Conservation (phyloP, 768 basidiomycete species). For the Collybia sordida region DNA sequence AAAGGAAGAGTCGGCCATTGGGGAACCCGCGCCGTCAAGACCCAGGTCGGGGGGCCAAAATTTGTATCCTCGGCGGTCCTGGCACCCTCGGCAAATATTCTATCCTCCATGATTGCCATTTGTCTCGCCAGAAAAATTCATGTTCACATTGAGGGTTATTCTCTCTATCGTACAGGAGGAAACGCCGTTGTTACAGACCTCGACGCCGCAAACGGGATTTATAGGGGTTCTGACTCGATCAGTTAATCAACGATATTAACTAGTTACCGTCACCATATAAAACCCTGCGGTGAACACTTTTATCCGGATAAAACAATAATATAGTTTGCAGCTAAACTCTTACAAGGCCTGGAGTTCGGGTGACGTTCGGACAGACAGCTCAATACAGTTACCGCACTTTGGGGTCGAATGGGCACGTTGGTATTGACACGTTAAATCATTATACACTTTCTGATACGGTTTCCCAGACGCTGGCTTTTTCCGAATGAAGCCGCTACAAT, state of each 20-base stretch:
- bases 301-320: too few relatives aligned
- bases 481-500: conserved; percentile 50
- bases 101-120: conserved; percentile 15
- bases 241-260: not conserved
- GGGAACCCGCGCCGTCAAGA: conserved; percentile 26
- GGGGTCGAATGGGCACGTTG: conserved; percentile 6
- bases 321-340: too few relatives aligned
- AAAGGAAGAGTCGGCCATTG: conserved; percentile 36
- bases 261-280: not conserved
- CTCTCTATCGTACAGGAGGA: conserved; percentile 34
- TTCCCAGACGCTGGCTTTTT: conserved; percentile 61
- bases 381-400: not conserved
- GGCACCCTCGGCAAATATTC: not conserved
- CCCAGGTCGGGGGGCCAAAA: conserved; percentile 16
- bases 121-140: conserved; percentile 36
- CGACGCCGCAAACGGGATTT: conserved; percentile 29
- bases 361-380: too few relatives aligned
- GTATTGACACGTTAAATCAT: conserved; percentile 7
- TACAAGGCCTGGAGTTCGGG: too few relatives aligned
- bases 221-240: not conserved
- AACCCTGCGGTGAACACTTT: not conserved
- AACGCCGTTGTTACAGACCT: conserved; percentile 35
- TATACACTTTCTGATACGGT: conserved; percentile 12
- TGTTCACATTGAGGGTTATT: conserved; percentile 42
- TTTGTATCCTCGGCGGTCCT: conserved; percentile 18